A percentile compares a stretch with the other conserved stretches of the same genome.
Evolutionary conservation across 352 stramenopile species (phyloP).

Genomic region (Pythium guiyangense): DNA sequence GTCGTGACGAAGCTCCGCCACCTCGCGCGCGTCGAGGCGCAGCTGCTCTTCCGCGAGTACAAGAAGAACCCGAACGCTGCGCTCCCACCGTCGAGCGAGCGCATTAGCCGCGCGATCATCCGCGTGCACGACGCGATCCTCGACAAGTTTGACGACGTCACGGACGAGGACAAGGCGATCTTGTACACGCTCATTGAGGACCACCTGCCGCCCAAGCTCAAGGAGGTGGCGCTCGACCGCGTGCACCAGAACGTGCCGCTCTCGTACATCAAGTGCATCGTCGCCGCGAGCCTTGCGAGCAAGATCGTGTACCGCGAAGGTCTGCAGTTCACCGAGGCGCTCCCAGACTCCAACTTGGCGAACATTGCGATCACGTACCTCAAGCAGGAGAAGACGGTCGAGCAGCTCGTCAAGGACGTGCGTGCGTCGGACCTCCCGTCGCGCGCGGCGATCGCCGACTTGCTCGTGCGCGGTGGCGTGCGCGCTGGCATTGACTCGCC

Average conservation of each 20-base stretch:
- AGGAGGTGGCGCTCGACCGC: constrained; percentile 91
- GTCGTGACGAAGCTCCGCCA: constrained; percentile 94
- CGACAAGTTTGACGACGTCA: constrained; percentile 90
- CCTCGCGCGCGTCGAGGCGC: constrained; percentile 91
- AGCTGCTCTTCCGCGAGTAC: constrained; percentile 98
- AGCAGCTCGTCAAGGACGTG: constrained; percentile 74
- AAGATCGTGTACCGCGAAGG: constrained; percentile 99
- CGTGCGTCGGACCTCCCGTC: constrained; percentile 40
- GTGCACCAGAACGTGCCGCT: constrained; percentile 91
- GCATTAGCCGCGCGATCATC: constrained; percentile 96
- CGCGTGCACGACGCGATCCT: constrained; percentile 93
- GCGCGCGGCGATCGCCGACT: constrained; percentile 67
- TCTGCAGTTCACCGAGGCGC: constrained; percentile 92
- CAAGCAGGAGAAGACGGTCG: constrained; percentile 93
- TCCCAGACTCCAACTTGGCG: constrained; percentile 89
- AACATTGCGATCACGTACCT: constrained; percentile 93
- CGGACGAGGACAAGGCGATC: constrained; percentile 72
- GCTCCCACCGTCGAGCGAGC: constrained; percentile 91
- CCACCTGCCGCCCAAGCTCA: constrained; percentile 93
- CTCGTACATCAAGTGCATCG: constrained; percentile 96
- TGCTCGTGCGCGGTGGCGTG: constrained; percentile 71
- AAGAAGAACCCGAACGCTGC: constrained; percentile 80
- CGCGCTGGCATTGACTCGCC: constrained; percentile 61
- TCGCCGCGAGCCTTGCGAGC: constrained; percentile 93
- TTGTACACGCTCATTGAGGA: constrained; percentile 86